Evolutionary conservation across 148 eudicot species (phyloP).

Genomic region (Polygonum aviculare): DNA sequence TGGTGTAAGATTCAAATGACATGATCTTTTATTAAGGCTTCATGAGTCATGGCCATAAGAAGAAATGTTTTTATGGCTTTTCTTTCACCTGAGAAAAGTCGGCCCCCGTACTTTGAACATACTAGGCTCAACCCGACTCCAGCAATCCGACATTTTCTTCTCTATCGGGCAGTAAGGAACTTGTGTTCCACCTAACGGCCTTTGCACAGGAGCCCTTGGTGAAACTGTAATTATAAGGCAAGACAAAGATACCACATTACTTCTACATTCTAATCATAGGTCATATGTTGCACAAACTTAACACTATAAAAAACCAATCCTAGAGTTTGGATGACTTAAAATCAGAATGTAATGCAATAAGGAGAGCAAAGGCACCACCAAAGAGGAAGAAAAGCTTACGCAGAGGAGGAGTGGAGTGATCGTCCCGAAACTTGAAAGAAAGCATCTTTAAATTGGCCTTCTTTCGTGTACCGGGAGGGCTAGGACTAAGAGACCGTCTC

Average conservation of each 20-base stretch:
- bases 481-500: slow-evolving; percentile 47
- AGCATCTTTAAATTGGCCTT: slow-evolving; percentile 28
- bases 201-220: slow-evolving; percentile 63
- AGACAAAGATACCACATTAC: neutral
- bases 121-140: slow-evolving; percentile 79
- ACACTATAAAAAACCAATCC: too few relatives aligned
- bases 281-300: neutral
- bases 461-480: slow-evolving; percentile 53
- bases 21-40: neutral
- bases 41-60: neutral
- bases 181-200: slow-evolving; percentile 87
- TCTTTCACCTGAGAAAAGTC: slow-evolving; percentile 55
- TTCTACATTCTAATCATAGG: neutral
- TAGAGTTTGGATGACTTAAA: too few relatives aligned
- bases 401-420: slow-evolving; percentile 29
- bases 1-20: neutral
- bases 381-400: slow-evolving; percentile 25
- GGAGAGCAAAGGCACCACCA: too few relatives aligned
- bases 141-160: slow-evolving; percentile 73
- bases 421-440: slow-evolving; percentile 68
- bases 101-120: slow-evolving; percentile 75
- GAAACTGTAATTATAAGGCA: slow-evolving; percentile 51
- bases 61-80: neutral
- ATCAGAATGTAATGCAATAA: too few relatives aligned
- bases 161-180: slow-evolving; percentile 67